phyloP scores from a whole-genome alignment of 179 eudicot genomes.

The Pouteria campechiana region DNA sequence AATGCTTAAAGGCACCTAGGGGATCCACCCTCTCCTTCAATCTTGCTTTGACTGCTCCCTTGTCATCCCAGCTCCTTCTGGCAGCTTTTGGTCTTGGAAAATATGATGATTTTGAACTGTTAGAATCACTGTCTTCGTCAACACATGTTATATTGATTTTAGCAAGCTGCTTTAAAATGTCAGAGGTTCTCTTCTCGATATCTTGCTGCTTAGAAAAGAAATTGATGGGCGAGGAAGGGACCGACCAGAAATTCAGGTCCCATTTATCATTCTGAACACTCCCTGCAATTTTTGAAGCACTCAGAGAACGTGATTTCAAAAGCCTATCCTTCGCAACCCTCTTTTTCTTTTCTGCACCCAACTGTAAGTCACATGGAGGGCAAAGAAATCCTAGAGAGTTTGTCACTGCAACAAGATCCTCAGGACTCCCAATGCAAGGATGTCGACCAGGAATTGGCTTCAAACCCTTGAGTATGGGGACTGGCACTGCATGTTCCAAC shows the following conservation, averaged over 20 bases:
- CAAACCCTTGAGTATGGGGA: constrained; percentile 38
- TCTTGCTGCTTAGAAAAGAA: constrained; percentile 3
- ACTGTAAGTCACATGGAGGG: constrained; percentile 10
- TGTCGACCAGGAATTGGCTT: constrained; percentile 34
- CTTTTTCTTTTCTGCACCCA: constrained; percentile 12
- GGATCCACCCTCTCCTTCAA: constrained; percentile 27
- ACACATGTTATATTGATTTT: constrained; percentile 1
- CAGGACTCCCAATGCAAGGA: constrained; percentile 37
- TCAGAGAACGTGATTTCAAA: constrained; percentile 7
- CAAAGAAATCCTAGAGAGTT: constrained; percentile 19
- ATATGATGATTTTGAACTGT: constrained; percentile 14
- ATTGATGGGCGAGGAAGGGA: background rate
- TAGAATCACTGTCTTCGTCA: constrained; percentile 35
- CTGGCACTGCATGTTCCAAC: constrained; percentile 30
- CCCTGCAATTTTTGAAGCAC: constrained; percentile 10
- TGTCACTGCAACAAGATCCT: constrained; percentile 23
- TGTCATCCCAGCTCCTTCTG: constrained; percentile 40
- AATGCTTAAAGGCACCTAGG: constrained; percentile 13
- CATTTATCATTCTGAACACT: constrained; percentile 1
- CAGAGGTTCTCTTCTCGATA: constrained; percentile 5
- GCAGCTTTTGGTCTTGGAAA: constrained; percentile 13
- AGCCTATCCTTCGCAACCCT: background rate
- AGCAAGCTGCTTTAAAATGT: constrained; percentile 1
- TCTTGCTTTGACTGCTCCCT: constrained; percentile 20
- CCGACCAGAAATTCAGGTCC: too few species aligned